These are phyloP conservation scores for Verticillium zaregamsianum DNA, from an alignment of 2,329 filamentous ascomycete genomes.

Conservation along the genomic window DNA sequence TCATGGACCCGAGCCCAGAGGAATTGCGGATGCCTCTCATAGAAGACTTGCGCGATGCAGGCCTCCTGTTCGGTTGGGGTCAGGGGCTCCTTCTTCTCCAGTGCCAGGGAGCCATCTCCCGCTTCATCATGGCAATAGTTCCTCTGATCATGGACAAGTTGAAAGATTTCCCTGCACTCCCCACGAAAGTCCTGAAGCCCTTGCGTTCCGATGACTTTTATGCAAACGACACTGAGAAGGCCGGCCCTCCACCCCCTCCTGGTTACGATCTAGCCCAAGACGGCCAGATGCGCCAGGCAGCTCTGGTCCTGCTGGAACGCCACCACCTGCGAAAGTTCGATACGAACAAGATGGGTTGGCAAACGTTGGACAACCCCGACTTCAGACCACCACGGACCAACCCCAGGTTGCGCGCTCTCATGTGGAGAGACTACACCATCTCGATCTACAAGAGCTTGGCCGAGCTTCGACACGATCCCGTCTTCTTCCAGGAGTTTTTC, in stretches of 20 bases:
- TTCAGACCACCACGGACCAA: not conserved
- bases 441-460: not conserved
- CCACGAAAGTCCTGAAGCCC: not conserved
- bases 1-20: not conserved
- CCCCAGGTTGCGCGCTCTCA: not conserved
- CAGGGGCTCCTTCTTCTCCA: slow-evolving; percentile 6
- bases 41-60: not conserved
- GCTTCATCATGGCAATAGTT: not conserved
- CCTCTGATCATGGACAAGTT: not conserved
- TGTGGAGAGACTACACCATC: not conserved
- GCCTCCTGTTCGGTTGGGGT: slow-evolving; percentile 4
- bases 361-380: not conserved
- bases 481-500: not conserved
- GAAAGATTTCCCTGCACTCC: not conserved
- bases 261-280: not conserved
- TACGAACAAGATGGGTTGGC: not conserved
- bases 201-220: not conserved
- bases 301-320: not conserved
- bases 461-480: not conserved
- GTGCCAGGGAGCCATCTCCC: slow-evolving; percentile 2
- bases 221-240: not conserved
- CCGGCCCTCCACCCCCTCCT: not conserved
- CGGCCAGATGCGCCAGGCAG: not conserved
- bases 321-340: not conserved
- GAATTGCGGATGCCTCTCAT: not conserved